phyloP scores from a whole-genome alignment of 768 basidiomycete genomes.

The Tricholomella constricta region DNA sequence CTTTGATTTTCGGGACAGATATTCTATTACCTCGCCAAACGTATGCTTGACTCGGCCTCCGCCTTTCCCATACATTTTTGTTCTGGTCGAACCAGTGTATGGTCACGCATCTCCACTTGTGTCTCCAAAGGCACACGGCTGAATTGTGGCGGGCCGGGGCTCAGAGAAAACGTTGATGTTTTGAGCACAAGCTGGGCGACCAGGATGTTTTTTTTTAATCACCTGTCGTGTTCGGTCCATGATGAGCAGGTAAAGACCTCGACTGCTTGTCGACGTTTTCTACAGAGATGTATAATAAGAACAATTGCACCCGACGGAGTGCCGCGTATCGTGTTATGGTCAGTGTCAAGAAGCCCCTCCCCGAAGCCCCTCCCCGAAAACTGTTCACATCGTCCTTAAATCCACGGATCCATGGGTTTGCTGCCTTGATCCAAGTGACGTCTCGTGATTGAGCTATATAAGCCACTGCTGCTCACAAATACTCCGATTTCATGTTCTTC shows the following conservation, averaged over 20 bases:
- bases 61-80: not conserved
- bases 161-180: too few species aligned
- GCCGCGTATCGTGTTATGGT: slow-evolving; percentile 11
- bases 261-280: too few species aligned
- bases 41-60: not conserved
- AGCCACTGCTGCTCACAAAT: too few species aligned
- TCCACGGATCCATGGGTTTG: slow-evolving; percentile 13
- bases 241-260: not conserved
- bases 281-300: slow-evolving; percentile 11
- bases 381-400: not conserved
- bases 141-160: not conserved
- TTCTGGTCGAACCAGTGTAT: not conserved
- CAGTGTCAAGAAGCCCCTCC: not conserved
- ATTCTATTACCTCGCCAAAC: not conserved
- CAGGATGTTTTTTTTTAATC: not conserved
- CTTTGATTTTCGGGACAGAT: slow-evolving; percentile 10
- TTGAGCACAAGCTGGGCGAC: too few species aligned
- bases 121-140: too few species aligned
- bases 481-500: too few species aligned
- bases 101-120: not conserved
- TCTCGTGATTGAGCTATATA: slow-evolving; percentile 5
- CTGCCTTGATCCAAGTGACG: slow-evolving; percentile 1
- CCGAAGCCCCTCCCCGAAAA: too few species aligned
- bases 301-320: slow-evolving; percentile 12
- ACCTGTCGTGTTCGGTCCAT: not conserved